phyloP scores from a whole-genome alignment of 371 early-diverging fungal species.

The Vittaforma corneae region DNA sequence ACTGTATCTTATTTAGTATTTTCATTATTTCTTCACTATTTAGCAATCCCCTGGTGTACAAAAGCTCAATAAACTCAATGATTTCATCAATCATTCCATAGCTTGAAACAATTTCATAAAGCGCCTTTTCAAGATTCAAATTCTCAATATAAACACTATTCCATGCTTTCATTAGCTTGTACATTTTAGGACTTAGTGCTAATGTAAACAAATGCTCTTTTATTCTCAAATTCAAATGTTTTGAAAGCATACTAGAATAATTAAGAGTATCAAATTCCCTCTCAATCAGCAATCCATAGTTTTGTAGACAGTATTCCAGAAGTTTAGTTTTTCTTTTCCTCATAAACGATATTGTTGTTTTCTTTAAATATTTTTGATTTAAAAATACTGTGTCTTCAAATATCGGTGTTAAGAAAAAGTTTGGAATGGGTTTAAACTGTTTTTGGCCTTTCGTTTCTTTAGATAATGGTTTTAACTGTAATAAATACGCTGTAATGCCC shows the following conservation, averaged over 20 bases:
- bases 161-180: not conserved
- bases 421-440: too few species aligned
- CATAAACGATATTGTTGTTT: too few species aligned
- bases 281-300: not conserved
- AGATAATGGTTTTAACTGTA: too few species aligned
- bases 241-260: not conserved
- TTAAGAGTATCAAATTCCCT: slow-evolving; percentile 2
- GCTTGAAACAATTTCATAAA: not conserved
- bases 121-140: not conserved
- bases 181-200: not conserved
- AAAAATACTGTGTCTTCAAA: too few species aligned
- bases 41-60: not conserved
- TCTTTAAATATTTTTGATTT: too few species aligned
- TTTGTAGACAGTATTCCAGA: not conserved
- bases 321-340: not conserved
- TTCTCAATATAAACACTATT: not conserved
- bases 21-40: slow-evolving; percentile 1
- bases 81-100: not conserved
- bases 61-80: not conserved
- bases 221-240: slow-evolving; percentile 1
- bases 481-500: too few species aligned
- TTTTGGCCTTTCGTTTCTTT: too few species aligned
- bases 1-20: not conserved
- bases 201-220: not conserved
- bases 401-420: too few species aligned